Percentiles rank a stretch among this genome's conserved stretches.
phyloP scores from a whole-genome alignment of 2,329 filamentous ascomycete species.

The Fusarium pininemorale region DNA sequence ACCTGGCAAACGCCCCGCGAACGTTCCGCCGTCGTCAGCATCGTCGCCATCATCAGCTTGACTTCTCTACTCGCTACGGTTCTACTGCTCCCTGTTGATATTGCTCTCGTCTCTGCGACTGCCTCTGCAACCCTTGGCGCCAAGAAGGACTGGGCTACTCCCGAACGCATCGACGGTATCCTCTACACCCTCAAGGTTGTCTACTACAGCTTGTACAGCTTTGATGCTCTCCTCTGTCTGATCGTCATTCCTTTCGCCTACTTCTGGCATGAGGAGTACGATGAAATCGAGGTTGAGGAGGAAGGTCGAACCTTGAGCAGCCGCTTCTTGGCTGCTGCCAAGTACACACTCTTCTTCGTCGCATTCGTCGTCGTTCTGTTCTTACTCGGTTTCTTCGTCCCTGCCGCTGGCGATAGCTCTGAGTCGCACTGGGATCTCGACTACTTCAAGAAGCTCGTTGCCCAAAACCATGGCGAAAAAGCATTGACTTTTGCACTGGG shows the following conservation, averaged over 20 bases:
- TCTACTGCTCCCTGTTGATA: conserved; percentile 91
- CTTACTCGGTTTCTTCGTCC: conserved; percentile 92
- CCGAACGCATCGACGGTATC: conserved; percentile 80
- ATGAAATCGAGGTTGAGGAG: conserved; percentile 88
- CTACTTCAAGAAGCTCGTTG: conserved; percentile 86
- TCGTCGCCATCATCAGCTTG: conserved; percentile 86
- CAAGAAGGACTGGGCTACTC: conserved; percentile 96
- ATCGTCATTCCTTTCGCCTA: conserved; percentile 94
- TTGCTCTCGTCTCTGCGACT: conserved; percentile 92
- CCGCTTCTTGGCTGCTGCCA: conserved; percentile 83
- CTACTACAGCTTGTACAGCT: conserved; percentile 91
- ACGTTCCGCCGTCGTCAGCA: conserved; percentile 81
- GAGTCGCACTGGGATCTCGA: conserved; percentile 82
- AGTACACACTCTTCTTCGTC: conserved; percentile 90
- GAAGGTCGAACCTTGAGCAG: conserved; percentile 77
- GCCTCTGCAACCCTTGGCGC: conserved; percentile 76
- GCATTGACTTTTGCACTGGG: conserved; percentile 90
- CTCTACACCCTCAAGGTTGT: conserved; percentile 83
- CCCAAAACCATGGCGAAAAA: conserved; percentile 86
- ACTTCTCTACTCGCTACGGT: conserved; percentile 91
- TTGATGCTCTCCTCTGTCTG: conserved; percentile 90
- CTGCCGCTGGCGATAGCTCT: conserved; percentile 73
- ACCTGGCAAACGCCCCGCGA: conserved; percentile 91
- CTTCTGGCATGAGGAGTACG: conserved; percentile 98
- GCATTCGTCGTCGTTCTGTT: conserved; percentile 83